Conservation (phyloP, 2,329 filamentous ascomycete genomes). For the Xylariaceae sp. region DNA sequence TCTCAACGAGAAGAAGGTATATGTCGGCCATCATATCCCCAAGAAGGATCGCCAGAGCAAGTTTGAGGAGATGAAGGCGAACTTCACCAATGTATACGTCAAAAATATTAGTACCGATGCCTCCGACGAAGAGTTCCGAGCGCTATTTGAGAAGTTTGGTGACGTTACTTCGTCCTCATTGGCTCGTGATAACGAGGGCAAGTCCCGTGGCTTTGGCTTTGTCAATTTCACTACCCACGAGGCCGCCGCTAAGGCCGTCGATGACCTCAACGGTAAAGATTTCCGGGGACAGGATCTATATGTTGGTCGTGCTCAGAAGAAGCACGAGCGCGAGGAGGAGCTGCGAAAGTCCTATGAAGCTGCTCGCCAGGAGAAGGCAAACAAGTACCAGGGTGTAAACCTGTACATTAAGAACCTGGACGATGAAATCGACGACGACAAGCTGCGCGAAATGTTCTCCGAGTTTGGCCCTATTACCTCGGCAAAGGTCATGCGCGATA, state of each 20-base stretch:
- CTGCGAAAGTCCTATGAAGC: constrained; percentile 98
- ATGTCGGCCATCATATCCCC: constrained; percentile 97
- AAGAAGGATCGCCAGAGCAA: constrained; percentile 99
- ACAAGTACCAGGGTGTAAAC: constrained; percentile 99
- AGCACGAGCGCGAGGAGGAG: constrained; percentile 99
- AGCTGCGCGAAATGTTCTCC: constrained; percentile 90
- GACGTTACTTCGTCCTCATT: constrained; percentile 95
- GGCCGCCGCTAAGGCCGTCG: constrained; percentile 81
- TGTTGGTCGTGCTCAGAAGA: constrained; percentile 98
- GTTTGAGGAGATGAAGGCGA: constrained; percentile 99
- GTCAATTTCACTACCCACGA: constrained; percentile 96
- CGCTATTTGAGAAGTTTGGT: constrained; percentile 88
- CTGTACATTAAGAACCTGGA: constrained; percentile 99
- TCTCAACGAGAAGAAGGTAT: constrained; percentile 99
- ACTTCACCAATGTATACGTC: constrained; percentile 99
- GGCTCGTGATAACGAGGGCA: constrained; percentile 84
- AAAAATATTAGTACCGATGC: constrained; percentile 92
- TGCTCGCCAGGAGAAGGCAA: constrained; percentile 95
- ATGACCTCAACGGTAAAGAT: constrained; percentile 88
- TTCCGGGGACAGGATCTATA: constrained; percentile 96
- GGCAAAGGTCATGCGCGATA: constrained; percentile 98
- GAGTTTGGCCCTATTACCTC: constrained; percentile 95
- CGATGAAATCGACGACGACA: constrained; percentile 96
- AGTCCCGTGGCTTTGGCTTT: constrained; percentile 94
- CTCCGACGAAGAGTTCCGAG: constrained; percentile 91